Percentiles rank a stretch among this genome's conserved stretches.
Evolutionary conservation across 129 eudicot species (phyloP).

Genomic region (Helianthus annuus): DNA sequence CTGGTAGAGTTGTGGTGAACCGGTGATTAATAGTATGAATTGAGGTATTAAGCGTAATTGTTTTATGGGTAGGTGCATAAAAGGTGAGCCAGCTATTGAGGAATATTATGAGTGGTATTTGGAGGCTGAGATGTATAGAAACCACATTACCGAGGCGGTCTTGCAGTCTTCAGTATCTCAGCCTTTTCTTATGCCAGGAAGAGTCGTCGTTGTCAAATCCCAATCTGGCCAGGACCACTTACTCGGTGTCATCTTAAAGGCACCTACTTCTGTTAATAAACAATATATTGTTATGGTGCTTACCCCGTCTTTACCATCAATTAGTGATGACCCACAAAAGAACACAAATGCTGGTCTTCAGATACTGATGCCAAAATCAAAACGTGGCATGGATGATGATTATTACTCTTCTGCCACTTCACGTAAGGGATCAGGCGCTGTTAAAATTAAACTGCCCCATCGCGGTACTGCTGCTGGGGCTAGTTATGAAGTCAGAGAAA

Average conservation of each 20-base stretch:
- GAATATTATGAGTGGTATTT: slow-evolving; percentile 77
- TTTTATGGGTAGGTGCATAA: slow-evolving; percentile 73
- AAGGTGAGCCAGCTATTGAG: slow-evolving; percentile 98
- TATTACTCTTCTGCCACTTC: slow-evolving; percentile 68
- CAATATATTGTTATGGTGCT: slow-evolving; percentile 77
- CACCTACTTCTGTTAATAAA: slow-evolving; percentile 66
- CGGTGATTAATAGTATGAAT: background rate
- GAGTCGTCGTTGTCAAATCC: slow-evolving; percentile 91
- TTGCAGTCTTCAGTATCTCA: slow-evolving; percentile 66
- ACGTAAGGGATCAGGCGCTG: slow-evolving; percentile 73
- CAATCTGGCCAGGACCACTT: slow-evolving; percentile 80
- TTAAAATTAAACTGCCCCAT: slow-evolving; percentile 84
- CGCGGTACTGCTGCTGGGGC: slow-evolving; percentile 81
- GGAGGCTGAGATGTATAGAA: slow-evolving; percentile 76
- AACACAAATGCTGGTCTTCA: slow-evolving; percentile 50
- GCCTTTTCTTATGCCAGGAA: slow-evolving; percentile 69
- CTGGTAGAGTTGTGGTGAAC: background rate
- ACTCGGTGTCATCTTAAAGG: slow-evolving; percentile 82
- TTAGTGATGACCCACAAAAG: slow-evolving; percentile 35
- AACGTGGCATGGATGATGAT: slow-evolving; percentile 84
- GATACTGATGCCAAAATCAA: slow-evolving; percentile 76
- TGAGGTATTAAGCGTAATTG: background rate
- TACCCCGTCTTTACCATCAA: slow-evolving; percentile 69
- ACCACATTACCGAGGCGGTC: slow-evolving; percentile 65
- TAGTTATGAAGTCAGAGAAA: slow-evolving; percentile 79